These are phyloP conservation scores for Fusarium robinianum DNA, from an alignment of 2,329 filamentous ascomycete genomes.

Conservation along the genomic window DNA sequence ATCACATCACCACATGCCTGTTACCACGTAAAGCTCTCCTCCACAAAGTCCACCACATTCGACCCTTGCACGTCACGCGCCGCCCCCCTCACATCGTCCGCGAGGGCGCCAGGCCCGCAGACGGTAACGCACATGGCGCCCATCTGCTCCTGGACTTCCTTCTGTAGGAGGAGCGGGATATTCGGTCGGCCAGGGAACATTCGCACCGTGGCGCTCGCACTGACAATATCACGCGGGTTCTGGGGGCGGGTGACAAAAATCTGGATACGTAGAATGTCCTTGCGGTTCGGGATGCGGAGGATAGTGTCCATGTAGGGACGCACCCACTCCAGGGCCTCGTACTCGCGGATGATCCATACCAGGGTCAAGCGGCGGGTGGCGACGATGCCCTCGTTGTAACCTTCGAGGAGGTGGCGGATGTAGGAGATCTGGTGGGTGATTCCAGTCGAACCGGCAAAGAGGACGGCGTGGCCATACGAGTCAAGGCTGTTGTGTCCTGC, in stretches of 20 bases:
- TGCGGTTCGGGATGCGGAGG: conserved; percentile 76
- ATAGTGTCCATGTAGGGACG: conserved; percentile 80
- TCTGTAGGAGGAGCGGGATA: conserved; percentile 74
- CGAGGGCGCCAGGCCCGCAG: conserved; percentile 74
- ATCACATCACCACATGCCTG: conserved; percentile 13
- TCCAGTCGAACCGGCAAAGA: conserved; percentile 90
- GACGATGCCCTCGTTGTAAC: conserved; percentile 70
- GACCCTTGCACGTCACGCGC: conserved; percentile 66
- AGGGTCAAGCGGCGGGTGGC: conserved; percentile 82
- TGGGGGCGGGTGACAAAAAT: conserved; percentile 90
- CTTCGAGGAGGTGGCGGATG: conserved; percentile 74
- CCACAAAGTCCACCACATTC: conserved; percentile 72
- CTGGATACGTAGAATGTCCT: conserved; percentile 82
- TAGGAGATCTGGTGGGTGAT: conserved; percentile 96
- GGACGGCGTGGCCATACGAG: conserved; percentile 88
- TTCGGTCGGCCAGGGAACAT: conserved; percentile 92
- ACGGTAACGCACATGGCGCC: conserved; percentile 89
- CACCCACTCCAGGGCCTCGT: conserved; percentile 90
- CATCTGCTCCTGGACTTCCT: conserved; percentile 79
- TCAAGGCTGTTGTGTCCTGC: conserved; percentile 80
- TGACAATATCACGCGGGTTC: conserved; percentile 79
- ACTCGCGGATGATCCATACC: conserved; percentile 90
- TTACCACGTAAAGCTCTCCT: conserved; percentile 75
- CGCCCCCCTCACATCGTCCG: conserved; percentile 74
- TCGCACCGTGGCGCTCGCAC: conserved; percentile 77